phyloP scores from a whole-genome alignment of 805 yeast genomes.

The Yarrowia sp. region DNA sequence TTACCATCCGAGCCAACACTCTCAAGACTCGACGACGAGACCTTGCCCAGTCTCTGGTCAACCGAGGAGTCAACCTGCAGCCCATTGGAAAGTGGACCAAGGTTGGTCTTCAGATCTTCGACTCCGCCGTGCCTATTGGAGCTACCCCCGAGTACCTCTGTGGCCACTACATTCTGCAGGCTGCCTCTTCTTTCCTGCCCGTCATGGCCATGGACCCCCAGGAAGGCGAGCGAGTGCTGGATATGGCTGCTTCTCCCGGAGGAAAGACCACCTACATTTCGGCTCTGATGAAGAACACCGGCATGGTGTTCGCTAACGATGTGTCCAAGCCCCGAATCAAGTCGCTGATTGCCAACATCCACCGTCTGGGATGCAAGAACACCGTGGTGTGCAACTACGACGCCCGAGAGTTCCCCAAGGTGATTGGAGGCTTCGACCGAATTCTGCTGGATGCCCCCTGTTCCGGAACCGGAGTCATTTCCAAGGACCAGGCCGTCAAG shows the following conservation, averaged over 20 bases:
- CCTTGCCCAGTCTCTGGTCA: slow-evolving; percentile 90
- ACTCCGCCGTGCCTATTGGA: slow-evolving; percentile 99
- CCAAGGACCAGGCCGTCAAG: slow-evolving; percentile 95
- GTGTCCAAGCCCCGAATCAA: slow-evolving; percentile 96
- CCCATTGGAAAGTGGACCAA: slow-evolving; percentile 98
- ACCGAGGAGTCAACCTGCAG: slow-evolving; percentile 95
- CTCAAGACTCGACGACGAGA: slow-evolving; percentile 93
- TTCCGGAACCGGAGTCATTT: slow-evolving; percentile 99
- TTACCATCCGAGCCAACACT: slow-evolving; percentile 97
- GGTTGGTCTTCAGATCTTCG: slow-evolving; percentile 96
- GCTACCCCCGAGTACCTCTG: slow-evolving; percentile 99
- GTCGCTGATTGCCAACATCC: slow-evolving; percentile 95
- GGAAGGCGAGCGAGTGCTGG: slow-evolving; percentile 92
- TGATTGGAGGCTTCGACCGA: slow-evolving; percentile 97
- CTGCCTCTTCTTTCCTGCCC: slow-evolving; percentile 97
- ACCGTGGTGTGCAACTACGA: slow-evolving; percentile 97
- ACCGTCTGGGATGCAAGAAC: slow-evolving; percentile 94
- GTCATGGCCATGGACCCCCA: slow-evolving; percentile 98
- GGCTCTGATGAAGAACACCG: slow-evolving; percentile 97
- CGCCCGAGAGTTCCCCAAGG: slow-evolving; percentile 97
- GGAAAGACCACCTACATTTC: slow-evolving; percentile 96
- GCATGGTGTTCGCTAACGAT: slow-evolving; percentile 96
- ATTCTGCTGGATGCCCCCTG: slow-evolving; percentile 97
- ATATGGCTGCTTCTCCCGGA: slow-evolving; percentile 99
- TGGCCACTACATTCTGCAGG: slow-evolving; percentile 97